A percentile compares a stretch with the other conserved stretches of the same genome.
Conservation (phyloP, 257 asterid genomes). For the Handroanthus guayacan region DNA sequence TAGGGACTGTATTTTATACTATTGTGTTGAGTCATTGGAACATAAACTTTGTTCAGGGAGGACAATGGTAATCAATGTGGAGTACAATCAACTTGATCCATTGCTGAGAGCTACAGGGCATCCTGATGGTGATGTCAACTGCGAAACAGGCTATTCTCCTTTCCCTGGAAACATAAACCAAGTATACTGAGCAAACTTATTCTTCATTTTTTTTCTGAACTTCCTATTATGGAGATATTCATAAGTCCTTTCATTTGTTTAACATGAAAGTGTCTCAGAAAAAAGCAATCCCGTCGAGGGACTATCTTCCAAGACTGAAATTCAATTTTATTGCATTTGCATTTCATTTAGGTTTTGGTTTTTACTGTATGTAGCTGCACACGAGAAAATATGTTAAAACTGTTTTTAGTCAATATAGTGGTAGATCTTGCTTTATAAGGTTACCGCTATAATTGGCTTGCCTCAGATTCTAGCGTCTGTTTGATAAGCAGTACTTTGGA, state of each 20-base stretch:
- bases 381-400: not conserved
- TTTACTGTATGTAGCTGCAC: not conserved
- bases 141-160: constrained; percentile 95
- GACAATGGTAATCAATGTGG: constrained; percentile 99
- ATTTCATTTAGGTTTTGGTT: not conserved
- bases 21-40: constrained; percentile 27
- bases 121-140: constrained; percentile 95
- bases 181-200: constrained; percentile 49
- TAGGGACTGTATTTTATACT: constrained; percentile 2
- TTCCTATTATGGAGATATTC: constrained; percentile 18
- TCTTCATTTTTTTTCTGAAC: constrained; percentile 27
- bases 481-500: not conserved
- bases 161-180: constrained; percentile 99
- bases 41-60: constrained; percentile 62
- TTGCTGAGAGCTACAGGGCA: constrained; percentile 90
- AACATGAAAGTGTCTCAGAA: not conserved
- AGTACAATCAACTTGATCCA: constrained; percentile 99
- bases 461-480: not conserved
- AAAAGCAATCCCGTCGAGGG: not conserved
- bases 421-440: constrained; percentile 22
- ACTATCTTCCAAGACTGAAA: constrained; percentile 1
- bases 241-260: not conserved
- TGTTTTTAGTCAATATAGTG: not conserved
- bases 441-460: not conserved
- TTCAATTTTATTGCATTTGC: not conserved